Evolutionary conservation across 305 asterid genomes (phyloP).

Genomic region (Euphrasia arctica): DNA sequence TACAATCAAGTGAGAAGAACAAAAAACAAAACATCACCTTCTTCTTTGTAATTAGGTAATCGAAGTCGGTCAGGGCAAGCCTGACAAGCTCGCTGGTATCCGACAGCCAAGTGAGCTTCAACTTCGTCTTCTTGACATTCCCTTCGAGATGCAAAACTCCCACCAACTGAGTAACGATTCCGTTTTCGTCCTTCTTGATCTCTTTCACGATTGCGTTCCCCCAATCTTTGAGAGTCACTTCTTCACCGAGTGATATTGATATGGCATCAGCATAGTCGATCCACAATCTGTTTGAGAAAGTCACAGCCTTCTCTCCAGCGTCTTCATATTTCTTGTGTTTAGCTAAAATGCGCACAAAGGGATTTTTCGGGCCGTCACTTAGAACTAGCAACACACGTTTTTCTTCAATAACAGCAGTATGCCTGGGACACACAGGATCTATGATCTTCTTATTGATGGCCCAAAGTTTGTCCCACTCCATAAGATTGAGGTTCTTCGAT

Average conservation of each 20-base stretch:
- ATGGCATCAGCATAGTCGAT: conserved; percentile 82
- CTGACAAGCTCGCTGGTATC: conserved; percentile 65
- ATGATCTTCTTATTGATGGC: conserved; percentile 88
- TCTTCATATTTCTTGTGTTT: conserved; percentile 87
- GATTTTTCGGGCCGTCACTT: conserved; percentile 71
- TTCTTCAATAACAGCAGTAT: conserved; percentile 79
- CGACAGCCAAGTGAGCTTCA: conserved; percentile 93
- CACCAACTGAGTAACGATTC: conserved; percentile 51
- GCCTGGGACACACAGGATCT: conserved; percentile 95
- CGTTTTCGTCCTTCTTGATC: conserved; percentile 68
- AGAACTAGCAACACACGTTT: conserved; percentile 53
- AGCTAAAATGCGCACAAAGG: conserved; percentile 66
- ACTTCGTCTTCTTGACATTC: conserved; percentile 83
- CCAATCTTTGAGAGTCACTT: conserved; percentile 93
- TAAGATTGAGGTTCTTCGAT: conserved; percentile 90
- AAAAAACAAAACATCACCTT: conserved; percentile 48
- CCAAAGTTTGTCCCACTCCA: conserved; percentile 99
- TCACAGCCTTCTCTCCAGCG: conserved; percentile 85
- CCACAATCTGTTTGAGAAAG: conserved; percentile 70
- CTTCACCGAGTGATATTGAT: conserved; percentile 65
- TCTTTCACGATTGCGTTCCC: conserved; percentile 86
- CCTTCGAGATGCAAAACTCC: conserved; percentile 93
- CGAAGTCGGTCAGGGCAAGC: conserved; percentile 69
- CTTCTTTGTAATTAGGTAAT: conserved; percentile 85
- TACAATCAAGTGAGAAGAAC: not conserved